A percentile compares a stretch with the other conserved stretches of the same genome.
Evolutionary conservation across 2,329 filamentous ascomycete genomes (phyloP).

Genomic region (Stagonosporopsis cucurbitacearum): DNA sequence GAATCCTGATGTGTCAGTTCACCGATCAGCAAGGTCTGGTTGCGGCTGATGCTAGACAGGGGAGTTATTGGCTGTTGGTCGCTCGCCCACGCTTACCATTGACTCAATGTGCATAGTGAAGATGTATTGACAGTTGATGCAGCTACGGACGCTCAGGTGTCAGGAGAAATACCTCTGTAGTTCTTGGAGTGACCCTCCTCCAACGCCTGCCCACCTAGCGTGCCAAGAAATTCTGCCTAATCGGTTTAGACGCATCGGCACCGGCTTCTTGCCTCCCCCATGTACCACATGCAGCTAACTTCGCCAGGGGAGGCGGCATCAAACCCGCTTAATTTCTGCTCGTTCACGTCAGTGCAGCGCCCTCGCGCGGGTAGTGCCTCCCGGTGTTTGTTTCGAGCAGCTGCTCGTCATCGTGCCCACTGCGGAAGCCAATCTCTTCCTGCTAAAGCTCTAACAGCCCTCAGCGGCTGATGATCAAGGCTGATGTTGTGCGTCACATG

Average conservation of each 20-base stretch:
- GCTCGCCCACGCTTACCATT: not conserved
- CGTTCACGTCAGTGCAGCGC: constrained; percentile 12
- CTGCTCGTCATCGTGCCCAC: not conserved
- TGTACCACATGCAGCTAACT: constrained; percentile 12
- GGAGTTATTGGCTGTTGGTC: not conserved
- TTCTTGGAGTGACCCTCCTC: not conserved
- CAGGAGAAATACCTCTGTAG: not conserved
- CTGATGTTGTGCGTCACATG: not conserved
- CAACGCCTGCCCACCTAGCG: not conserved
- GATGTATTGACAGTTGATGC: not conserved
- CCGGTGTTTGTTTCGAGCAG: not conserved
- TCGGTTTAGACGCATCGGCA: constrained; percentile 1
- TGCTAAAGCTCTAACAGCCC: too few species aligned
- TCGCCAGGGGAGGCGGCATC: constrained; percentile 18
- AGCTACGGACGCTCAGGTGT: not conserved
- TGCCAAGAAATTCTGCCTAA: constrained; percentile 1
- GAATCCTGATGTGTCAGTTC: constrained; percentile 10
- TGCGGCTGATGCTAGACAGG: constrained; percentile 12
- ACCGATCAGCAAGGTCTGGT: constrained; percentile 7
- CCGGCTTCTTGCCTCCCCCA: constrained; percentile 11
- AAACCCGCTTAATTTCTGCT: constrained; percentile 13
- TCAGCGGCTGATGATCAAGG: not conserved
- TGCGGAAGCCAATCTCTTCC: not conserved
- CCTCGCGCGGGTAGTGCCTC: constrained; percentile 1
- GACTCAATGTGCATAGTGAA: not conserved